Conservation (phyloP, 306 rosid genomes). For the Inga oerstediana region DNA sequence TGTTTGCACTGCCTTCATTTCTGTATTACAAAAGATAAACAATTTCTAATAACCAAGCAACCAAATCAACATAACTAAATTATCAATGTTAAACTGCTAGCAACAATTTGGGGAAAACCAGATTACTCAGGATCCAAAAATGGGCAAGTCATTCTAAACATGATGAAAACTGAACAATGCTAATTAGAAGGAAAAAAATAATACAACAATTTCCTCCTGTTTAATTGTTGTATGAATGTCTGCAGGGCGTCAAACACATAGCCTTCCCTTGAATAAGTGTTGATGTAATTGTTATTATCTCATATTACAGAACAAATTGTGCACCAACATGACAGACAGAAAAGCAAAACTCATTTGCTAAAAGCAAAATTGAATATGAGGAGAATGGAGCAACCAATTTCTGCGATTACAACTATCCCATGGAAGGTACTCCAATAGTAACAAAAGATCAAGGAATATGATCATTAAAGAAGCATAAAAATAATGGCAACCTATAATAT, state of each 20-base stretch:
- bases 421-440: conserved; percentile 5
- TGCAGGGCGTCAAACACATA: conserved; percentile 16
- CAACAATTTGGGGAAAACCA: conserved; percentile 21
- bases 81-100: conserved; percentile 26
- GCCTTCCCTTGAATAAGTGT: conserved; percentile 4
- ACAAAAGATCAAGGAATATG: conserved; percentile 9
- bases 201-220: conserved; percentile 16
- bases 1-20: conserved; percentile 64
- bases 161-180: neutral
- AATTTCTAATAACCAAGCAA: conserved; percentile 23
- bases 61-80: conserved; percentile 18
- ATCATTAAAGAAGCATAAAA: conserved; percentile 12
- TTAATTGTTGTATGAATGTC: conserved; percentile 8
- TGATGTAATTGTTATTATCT: conserved; percentile 17
- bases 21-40: conserved; percentile 52
- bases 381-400: conserved; percentile 16
- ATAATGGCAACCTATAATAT: neutral
- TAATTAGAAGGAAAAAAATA: neutral
- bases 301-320: neutral
- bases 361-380: conserved; percentile 26
- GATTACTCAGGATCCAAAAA: conserved; percentile 15
- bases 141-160: conserved; percentile 1
- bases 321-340: conserved; percentile 23
- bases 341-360: conserved; percentile 16
- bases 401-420: conserved; percentile 26